phyloP scores from a whole-genome alignment of 2,329 filamentous ascomycete species.

The Fusarium oligoseptatum region DNA sequence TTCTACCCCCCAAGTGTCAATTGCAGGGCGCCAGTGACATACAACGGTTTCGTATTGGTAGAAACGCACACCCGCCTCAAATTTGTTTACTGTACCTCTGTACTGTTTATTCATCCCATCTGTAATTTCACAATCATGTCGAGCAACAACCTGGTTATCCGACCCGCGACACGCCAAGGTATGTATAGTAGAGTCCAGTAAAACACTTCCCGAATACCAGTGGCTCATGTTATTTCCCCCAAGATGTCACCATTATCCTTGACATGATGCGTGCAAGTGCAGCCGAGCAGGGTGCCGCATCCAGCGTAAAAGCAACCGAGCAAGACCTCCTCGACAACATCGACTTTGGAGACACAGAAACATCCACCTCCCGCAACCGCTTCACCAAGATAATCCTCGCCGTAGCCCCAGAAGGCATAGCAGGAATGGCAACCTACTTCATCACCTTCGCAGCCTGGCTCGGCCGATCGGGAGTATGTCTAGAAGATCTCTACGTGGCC shows the following conservation, averaged over 20 bases:
- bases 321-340: conserved; percentile 5
- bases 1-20: neutral
- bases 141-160: neutral
- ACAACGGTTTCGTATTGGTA: neutral
- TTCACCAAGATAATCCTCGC: conserved; percentile 10
- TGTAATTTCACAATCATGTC: neutral
- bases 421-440: conserved; percentile 24
- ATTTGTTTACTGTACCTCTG: neutral
- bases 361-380: neutral
- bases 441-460: conserved; percentile 14
- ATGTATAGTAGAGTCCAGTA: neutral
- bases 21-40: conserved; percentile 10
- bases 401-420: conserved; percentile 12
- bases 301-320: conserved; percentile 7
- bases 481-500: conserved; percentile 15
- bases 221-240: neutral
- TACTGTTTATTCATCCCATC: neutral
- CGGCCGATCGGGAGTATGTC: conserved; percentile 2
- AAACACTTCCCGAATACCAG: neutral
- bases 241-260: conserved; percentile 15
- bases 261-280: conserved; percentile 11
- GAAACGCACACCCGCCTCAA: neutral
- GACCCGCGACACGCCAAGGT: conserved; percentile 8
- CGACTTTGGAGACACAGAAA: conserved; percentile 2
- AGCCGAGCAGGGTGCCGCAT: conserved; percentile 8